Evolutionary conservation across 73 alveolate species (phyloP).

Genomic region (Paramecium tetraurelia): DNA sequence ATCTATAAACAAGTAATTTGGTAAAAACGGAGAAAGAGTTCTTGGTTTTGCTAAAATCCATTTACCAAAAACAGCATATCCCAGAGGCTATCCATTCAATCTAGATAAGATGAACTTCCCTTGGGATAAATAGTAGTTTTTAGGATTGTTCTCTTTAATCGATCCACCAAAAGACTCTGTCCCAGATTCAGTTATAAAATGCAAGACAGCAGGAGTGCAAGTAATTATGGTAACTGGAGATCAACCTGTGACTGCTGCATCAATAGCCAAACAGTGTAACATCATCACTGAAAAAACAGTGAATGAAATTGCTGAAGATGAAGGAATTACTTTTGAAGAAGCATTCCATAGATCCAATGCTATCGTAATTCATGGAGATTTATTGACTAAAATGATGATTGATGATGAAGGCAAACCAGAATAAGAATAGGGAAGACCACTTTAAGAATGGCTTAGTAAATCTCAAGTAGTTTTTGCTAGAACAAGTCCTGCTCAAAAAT

Average conservation of each 20-base stretch:
- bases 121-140: slow-evolving; percentile 73
- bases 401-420: slow-evolving; percentile 75
- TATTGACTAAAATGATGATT: slow-evolving; percentile 65
- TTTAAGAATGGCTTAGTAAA: slow-evolving; percentile 71
- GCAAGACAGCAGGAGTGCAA: slow-evolving; percentile 94
- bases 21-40: slow-evolving; percentile 86
- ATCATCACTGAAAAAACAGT: slow-evolving; percentile 77
- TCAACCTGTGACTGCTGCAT: slow-evolving; percentile 97
- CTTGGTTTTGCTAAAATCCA: slow-evolving; percentile 77
- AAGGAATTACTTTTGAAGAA: slow-evolving; percentile 69
- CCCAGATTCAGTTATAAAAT: slow-evolving; percentile 75
- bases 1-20: slow-evolving; percentile 70
- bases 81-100: slow-evolving; percentile 61
- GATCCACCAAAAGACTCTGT: slow-evolving; percentile 97
- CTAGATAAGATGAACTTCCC: slow-evolving; percentile 68
- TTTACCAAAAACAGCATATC: slow-evolving; percentile 58
- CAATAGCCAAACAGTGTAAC: slow-evolving; percentile 83
- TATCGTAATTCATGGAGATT: slow-evolving; percentile 85
- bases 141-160: slow-evolving; percentile 88
- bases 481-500: slow-evolving; percentile 94
- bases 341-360: slow-evolving; percentile 74
- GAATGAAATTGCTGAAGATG: slow-evolving; percentile 68
- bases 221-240: slow-evolving; percentile 98
- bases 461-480: slow-evolving; percentile 94
- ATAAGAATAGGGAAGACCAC: slow-evolving; percentile 73